phyloP scores from a whole-genome alignment of 2,329 filamentous ascomycete species.

The Alternaria sp. region DNA sequence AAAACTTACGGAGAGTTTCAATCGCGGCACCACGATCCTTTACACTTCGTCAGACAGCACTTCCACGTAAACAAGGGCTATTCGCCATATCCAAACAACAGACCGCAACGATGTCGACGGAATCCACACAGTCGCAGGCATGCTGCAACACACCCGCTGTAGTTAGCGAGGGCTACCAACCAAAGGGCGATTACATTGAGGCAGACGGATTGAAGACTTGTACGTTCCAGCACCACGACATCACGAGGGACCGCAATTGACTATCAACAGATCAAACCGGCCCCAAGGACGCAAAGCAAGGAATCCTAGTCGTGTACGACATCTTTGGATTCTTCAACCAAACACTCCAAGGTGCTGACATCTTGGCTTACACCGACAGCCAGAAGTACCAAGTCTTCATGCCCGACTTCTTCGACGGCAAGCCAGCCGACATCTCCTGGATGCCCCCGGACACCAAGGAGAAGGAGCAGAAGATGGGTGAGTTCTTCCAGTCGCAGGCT shows the following conservation, averaged over 20 bases:
- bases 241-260: neutral
- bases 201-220: slow-evolving; percentile 68
- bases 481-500: slow-evolving; percentile 64
- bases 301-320: slow-evolving; percentile 65
- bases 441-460: slow-evolving; percentile 67
- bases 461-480: slow-evolving; percentile 64
- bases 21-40: slow-evolving; percentile 11
- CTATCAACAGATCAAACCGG: slow-evolving; percentile 59
- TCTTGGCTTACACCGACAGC: slow-evolving; percentile 65
- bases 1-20: slow-evolving; percentile 8
- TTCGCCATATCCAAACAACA: slow-evolving; percentile 7
- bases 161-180: slow-evolving; percentile 58
- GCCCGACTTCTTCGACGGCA: slow-evolving; percentile 87
- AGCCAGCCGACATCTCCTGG: slow-evolving; percentile 68
- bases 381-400: slow-evolving; percentile 84
- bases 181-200: slow-evolving; percentile 65
- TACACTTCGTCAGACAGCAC: neutral
- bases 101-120: slow-evolving; percentile 39
- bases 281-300: slow-evolving; percentile 61
- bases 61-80: neutral
- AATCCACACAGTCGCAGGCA: slow-evolving; percentile 46
- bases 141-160: slow-evolving; percentile 59
- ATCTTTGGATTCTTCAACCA: slow-evolving; percentile 70
- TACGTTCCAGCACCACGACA: slow-evolving; percentile 34
- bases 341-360: slow-evolving; percentile 68